These are phyloP conservation scores for Parathielavia appendiculata DNA, from an alignment of 495 filamentous ascomycete species.

Conservation along the genomic window DNA sequence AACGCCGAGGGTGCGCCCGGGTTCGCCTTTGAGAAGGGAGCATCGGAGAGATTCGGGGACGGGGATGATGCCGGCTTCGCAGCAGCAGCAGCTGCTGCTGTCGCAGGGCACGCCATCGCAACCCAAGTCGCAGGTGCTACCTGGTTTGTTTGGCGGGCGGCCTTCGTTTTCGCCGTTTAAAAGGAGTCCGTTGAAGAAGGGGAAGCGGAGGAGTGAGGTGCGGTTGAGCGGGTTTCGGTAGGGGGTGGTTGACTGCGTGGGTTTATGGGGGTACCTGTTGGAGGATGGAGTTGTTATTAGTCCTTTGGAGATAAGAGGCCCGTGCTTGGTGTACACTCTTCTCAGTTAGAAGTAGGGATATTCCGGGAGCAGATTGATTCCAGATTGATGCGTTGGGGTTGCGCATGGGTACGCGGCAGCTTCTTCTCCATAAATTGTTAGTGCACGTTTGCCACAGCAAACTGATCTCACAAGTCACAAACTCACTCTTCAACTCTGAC, in stretches of 20 bases:
- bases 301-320: too few species aligned
- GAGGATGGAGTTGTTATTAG: too few species aligned
- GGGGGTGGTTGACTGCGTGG: not conserved
- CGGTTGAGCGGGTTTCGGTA: constrained; percentile 23
- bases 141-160: constrained; percentile 16
- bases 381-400: not conserved
- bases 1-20: constrained; percentile 11
- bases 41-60: constrained; percentile 10
- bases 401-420: not conserved
- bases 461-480: too few species aligned
- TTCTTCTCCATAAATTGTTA: constrained; percentile 6
- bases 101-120: constrained; percentile 17
- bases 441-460: not conserved
- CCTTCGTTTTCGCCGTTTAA: constrained; percentile 15
- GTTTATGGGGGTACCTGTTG: not conserved
- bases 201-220: constrained; percentile 22
- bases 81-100: too few species aligned
- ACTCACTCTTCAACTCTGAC: not conserved
- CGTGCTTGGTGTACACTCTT: not conserved
- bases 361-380: not conserved
- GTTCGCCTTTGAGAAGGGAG: constrained; percentile 14
- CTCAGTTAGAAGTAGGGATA: too few species aligned
- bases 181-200: constrained; percentile 16
- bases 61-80: not conserved
- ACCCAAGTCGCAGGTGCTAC: constrained; percentile 17